Percentiles rank a stretch among this genome's conserved stretches.
Conservation (phyloP, 345 rosid species). For the Schrenkiella parvula region DNA sequence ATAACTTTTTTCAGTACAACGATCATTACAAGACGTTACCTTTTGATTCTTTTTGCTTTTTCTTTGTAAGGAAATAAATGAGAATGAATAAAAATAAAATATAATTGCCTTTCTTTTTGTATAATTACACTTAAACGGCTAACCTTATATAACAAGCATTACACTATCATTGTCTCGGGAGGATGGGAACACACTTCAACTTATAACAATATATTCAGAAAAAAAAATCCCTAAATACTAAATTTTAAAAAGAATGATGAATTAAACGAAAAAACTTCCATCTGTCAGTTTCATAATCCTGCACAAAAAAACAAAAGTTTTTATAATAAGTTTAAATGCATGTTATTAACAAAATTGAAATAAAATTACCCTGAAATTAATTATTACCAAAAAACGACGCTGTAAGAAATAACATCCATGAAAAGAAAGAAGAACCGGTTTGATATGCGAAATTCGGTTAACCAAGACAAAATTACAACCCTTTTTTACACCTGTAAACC, state of each 20-base stretch:
- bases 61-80: not conserved
- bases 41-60: constrained; percentile 18
- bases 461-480: constrained; percentile 36
- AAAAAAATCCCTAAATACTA: constrained; percentile 36
- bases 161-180: constrained; percentile 24
- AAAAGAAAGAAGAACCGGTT: constrained; percentile 13
- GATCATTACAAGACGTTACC: constrained; percentile 27
- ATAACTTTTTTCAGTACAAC: constrained; percentile 11
- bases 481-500: constrained; percentile 51
- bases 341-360: not conserved
- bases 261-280: constrained; percentile 35
- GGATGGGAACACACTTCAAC: constrained; percentile 25
- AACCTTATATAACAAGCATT: constrained; percentile 16
- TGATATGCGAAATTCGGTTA: constrained; percentile 31
- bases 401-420: not conserved
- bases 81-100: constrained; percentile 11
- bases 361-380: not conserved
- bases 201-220: not conserved
- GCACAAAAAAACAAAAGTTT: constrained; percentile 23
- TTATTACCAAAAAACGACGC: constrained; percentile 4
- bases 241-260: constrained; percentile 44
- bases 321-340: constrained; percentile 17
- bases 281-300: constrained; percentile 38
- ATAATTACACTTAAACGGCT: constrained; percentile 11
- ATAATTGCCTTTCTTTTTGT: constrained; percentile 15